Evolutionary conservation across 352 stramenopile species (phyloP), one percentile per base, ranked within the genome.

Genomic region (Phytophthora boehmeriae): DNA sequence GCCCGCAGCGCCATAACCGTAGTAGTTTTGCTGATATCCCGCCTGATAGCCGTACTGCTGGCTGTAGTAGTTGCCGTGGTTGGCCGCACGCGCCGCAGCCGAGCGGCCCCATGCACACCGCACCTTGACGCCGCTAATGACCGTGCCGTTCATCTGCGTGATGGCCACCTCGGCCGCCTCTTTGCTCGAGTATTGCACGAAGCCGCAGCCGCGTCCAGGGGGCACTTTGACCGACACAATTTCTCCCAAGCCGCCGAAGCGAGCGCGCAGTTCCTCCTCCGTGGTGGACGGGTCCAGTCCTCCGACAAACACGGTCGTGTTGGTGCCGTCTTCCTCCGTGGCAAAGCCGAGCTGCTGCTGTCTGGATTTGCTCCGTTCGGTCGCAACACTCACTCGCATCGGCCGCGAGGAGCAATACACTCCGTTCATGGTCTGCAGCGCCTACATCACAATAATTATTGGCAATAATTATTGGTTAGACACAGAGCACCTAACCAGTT

Each of bases 231-330:
- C 51, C 4, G 66, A 72, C 69, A 83, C 50, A 69, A 92, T 83
- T 50, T 94, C 83, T 27, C 92, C 92, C 27, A 94, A 81, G 14
- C 66, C 65, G 16, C 73, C 68, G 59, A 98, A 98, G 19, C 88
- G 83, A 25, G 81, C 64, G 19, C 87, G 83, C 10, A 98, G 69
- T 25, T 97, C 91, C 4, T 97, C 90, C 25, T 93, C 89, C 1
- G 88, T 91, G 5, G 82, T 85, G 6, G 57, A 81, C 22, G 91
- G 73, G 47, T 95, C 88, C 45, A 98, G 67, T 23, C 90, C 90
- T 14, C 92, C 92, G 6, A 98, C 86, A 76, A 98, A 98, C 17
- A 98, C 90, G 4, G 91, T 97, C 45, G 90, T 97, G 64, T 97
- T 97, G 6, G 85, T 50, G 23, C 71, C 80, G 42, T 95, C 84